phyloP scores from a whole-genome alignment of 106 monocot species.

The Dioscorea alata region DNA sequence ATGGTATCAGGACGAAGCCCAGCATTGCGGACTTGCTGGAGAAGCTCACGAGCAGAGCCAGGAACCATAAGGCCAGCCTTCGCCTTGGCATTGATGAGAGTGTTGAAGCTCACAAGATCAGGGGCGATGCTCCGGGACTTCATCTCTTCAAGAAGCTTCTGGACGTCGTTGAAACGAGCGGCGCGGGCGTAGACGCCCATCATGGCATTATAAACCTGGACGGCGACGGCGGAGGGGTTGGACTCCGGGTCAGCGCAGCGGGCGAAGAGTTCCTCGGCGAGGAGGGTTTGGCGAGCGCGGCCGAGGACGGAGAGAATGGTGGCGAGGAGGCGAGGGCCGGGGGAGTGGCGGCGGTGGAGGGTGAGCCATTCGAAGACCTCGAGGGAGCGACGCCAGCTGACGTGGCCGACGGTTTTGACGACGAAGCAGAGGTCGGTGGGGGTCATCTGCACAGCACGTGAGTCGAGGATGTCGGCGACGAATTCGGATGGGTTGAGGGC shows the following conservation, averaged over 20 bases:
- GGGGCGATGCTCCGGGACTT: slow-evolving; percentile 52
- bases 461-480: slow-evolving; percentile 76
- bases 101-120: slow-evolving; percentile 95
- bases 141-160: slow-evolving; percentile 52
- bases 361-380: slow-evolving; percentile 90
- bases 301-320: slow-evolving; percentile 67
- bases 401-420: slow-evolving; percentile 54
- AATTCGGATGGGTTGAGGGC: slow-evolving; percentile 40
- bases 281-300: slow-evolving; percentile 45
- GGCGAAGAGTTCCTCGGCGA: slow-evolving; percentile 76
- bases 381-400: slow-evolving; percentile 82
- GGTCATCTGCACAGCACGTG: slow-evolving; percentile 57
- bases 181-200: slow-evolving; percentile 80
- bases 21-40: slow-evolving; percentile 52
- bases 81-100: slow-evolving; percentile 71
- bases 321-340: slow-evolving; percentile 62
- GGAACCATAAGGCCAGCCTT: slow-evolving; percentile 43
- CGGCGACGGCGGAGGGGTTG: slow-evolving; percentile 14
- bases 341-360: slow-evolving; percentile 44
- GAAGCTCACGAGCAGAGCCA: slow-evolving; percentile 53
- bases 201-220: slow-evolving; percentile 96
- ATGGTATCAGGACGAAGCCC: slow-evolving; percentile 78
- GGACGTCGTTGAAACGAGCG: slow-evolving; percentile 54
- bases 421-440: slow-evolving; percentile 72
- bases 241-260: slow-evolving; percentile 17